A percentile compares a stretch with the other conserved stretches of the same genome.
Evolutionary conservation across 768 basidiomycete genomes (phyloP).

Genomic region (Lactifluus rugatus): DNA sequence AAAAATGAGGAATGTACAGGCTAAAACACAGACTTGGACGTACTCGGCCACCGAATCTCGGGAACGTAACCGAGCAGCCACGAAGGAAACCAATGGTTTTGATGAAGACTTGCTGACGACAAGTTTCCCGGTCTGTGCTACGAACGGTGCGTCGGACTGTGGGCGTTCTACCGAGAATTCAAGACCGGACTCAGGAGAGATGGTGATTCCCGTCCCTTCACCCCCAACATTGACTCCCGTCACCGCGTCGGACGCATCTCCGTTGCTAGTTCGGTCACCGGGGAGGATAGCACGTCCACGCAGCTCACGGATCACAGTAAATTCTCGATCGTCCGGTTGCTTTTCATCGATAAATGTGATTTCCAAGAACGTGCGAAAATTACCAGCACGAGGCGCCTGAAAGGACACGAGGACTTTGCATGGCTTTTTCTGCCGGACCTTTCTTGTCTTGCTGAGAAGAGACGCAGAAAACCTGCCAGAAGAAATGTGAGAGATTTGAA

Average conservation of each 20-base stretch:
- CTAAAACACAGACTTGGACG: background rate
- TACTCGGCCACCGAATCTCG: background rate
- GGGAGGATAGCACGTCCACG: background rate
- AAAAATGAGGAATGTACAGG: background rate
- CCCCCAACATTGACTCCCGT: background rate
- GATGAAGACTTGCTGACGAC: background rate
- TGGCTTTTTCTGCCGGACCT: background rate
- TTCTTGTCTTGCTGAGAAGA: background rate
- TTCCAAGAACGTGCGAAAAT: background rate
- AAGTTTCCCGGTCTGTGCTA: background rate
- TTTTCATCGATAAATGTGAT: background rate
- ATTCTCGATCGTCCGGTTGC: background rate
- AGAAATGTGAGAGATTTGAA: background rate
- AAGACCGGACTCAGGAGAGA: constrained; percentile 14
- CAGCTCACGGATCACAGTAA: constrained; percentile 3
- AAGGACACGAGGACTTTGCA: constrained; percentile 6
- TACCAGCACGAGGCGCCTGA: background rate
- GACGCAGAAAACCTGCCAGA: constrained; percentile 1
- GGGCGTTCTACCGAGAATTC: constrained; percentile 1
- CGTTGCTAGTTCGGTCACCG: background rate
- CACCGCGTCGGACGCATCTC: background rate
- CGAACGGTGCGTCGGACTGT: background rate
- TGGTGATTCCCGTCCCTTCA: constrained; percentile 1
- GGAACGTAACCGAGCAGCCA: background rate
- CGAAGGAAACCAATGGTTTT: constrained; percentile 1